phyloP scores from a whole-genome alignment of 352 stramenopile genomes.

The Phytophthora pinifolia region DNA sequence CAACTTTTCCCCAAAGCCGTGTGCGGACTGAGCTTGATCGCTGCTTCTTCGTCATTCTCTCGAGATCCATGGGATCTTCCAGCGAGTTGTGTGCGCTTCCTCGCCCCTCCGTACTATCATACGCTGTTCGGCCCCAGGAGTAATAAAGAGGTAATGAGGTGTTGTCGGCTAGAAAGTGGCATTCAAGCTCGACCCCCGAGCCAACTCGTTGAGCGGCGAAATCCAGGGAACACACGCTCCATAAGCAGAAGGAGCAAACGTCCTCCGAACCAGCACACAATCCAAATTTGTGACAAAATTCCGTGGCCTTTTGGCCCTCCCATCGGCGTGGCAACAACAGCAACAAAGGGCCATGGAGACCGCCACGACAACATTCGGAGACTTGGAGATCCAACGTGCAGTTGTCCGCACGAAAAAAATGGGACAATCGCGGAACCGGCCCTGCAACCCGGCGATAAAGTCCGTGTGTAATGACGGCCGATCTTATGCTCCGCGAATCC shows the following conservation, averaged over 20 bases:
- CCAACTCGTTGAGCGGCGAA: not conserved
- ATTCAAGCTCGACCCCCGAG: not conserved
- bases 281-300: slow-evolving; percentile 13
- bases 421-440: slow-evolving; percentile 5
- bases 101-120: slow-evolving; percentile 16
- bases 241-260: slow-evolving; percentile 5
- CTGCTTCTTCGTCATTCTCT: slow-evolving; percentile 1
- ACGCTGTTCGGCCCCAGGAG: not conserved
- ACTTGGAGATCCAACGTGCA: not conserved
- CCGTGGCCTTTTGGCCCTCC: not conserved
- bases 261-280: slow-evolving; percentile 6
- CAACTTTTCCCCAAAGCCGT: slow-evolving; percentile 2
- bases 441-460: slow-evolving; percentile 9
- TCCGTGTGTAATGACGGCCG: slow-evolving; percentile 23
- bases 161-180: slow-evolving; percentile 7
- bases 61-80: slow-evolving; percentile 17
- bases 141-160: slow-evolving; percentile 8
- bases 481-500: slow-evolving; percentile 29
- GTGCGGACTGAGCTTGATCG: slow-evolving; percentile 3
- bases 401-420: slow-evolving; percentile 21
- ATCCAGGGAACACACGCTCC: slow-evolving; percentile 3
- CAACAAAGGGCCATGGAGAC: not conserved
- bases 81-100: slow-evolving; percentile 20
- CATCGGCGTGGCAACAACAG: not conserved
- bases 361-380: not conserved